Conservation (phyloP, 306 rosid species). For the Quercus ilex region DNA sequence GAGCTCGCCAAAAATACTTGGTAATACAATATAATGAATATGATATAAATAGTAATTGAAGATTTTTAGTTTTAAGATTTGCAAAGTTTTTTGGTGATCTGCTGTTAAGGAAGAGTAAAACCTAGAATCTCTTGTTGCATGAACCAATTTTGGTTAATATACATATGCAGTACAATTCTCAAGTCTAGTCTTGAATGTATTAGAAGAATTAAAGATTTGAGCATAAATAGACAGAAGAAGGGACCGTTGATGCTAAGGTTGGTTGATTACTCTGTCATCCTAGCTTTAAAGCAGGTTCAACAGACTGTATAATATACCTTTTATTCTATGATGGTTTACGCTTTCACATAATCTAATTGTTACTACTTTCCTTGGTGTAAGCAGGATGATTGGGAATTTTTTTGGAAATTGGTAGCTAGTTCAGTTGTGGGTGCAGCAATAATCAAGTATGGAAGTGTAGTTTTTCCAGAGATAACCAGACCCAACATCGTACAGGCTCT, state of each 20-base stretch:
- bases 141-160: not conserved
- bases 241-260: not conserved
- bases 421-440: constrained; percentile 56
- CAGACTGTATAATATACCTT: not conserved
- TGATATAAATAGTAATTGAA: no score
- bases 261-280: not conserved
- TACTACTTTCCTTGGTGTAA: not conserved
- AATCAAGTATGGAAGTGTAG: constrained; percentile 71
- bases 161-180: not conserved
- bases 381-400: constrained; percentile 59
- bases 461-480: constrained; percentile 64
- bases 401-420: constrained; percentile 46
- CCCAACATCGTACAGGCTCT: constrained; percentile 72
- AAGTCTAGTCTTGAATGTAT: not conserved
- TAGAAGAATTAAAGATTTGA: not conserved
- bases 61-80: no score
- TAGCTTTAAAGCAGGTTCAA: not conserved
- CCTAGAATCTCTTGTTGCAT: no score
- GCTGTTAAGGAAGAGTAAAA: no score
- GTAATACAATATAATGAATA: no score
- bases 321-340: not conserved
- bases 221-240: not conserved
- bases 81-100: no score
- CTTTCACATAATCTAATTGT: not conserved
- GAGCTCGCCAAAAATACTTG: no score